phyloP scores from a whole-genome alignment of 164 flowering plant genomes.

The Magnolia officinalis region DNA sequence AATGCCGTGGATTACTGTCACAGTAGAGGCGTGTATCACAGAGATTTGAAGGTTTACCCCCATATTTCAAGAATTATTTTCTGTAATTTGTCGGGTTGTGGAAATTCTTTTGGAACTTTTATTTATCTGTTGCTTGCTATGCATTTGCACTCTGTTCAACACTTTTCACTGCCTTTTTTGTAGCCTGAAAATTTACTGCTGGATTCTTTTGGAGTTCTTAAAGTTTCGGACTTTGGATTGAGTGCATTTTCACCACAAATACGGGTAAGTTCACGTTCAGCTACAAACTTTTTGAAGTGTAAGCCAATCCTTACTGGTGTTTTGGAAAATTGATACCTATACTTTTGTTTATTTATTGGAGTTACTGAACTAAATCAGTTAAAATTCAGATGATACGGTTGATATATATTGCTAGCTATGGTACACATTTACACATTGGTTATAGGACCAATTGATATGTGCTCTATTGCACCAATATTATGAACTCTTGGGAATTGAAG shows the following conservation, averaged over 20 bases:
- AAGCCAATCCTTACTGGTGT: not conserved
- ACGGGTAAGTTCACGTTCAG: conserved; percentile 24
- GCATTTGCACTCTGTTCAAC: not conserved
- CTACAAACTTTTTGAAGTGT: not conserved
- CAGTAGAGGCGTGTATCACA: conserved; percentile 15
- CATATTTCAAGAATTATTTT: not conserved
- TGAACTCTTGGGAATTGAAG: not conserved
- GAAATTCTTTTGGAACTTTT: not conserved
- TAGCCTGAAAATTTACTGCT: conserved; percentile 54
- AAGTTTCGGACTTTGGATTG: conserved; percentile 56
- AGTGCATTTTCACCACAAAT: conserved; percentile 46
- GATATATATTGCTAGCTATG: no score
- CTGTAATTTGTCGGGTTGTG: conserved; percentile 17
- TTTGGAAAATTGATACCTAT: not conserved
- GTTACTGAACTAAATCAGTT: no score
- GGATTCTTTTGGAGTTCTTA: conserved; percentile 42
- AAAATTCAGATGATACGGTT: no score
- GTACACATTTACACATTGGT: no score
- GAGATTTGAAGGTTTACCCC: conserved; percentile 14
- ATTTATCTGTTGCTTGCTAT: not conserved
- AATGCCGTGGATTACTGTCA: conserved; percentile 19
- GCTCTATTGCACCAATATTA: no score
- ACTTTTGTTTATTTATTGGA: no score
- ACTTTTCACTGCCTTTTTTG: conserved; percentile 6
- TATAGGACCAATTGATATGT: no score